Evolutionary conservation across 2,329 filamentous ascomycete species (phyloP), one percentile per base, ranked within the genome.

Genomic region (Venturiaceae sp.): DNA sequence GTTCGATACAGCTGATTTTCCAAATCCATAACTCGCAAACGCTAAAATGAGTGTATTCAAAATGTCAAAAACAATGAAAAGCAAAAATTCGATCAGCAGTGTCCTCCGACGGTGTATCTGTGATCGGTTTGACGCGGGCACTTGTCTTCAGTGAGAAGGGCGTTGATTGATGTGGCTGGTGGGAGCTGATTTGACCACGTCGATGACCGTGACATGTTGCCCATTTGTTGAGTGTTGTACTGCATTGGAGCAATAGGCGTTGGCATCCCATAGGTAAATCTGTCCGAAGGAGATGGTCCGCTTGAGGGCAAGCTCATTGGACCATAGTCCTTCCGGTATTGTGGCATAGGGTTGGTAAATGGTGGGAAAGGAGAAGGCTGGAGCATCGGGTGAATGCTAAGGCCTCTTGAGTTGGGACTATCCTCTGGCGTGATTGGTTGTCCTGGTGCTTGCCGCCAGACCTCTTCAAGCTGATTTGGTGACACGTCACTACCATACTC

Each of bases 401-500:
- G 66, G 64, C 30, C 32, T 21, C 65, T 69, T 53, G 70, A 67
- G 61, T 72, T 69, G 19, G 71, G 71, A 32, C 71, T 72, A 32
- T 67, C 67, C 46, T 71, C 71, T 3, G 71, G 71, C 11, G 71
- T 73, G 23, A 69, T 70, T 57, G 69, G 70, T 55, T 67, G 71
- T 26, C n/a, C 37, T 11, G 47, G 59, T n/a, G 32, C 55, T 9
- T 59, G 56, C 61, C 69, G 69, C 84, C 86, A 90, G n/a, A 85
- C 83, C 67, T 86, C 84, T 72, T 90, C 87, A 21, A 90, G 77
- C 34, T 83, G 76, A 14, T 79, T 76, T 1, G 86, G 82, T 53
- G 82, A 84, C 1, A 79, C 78, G 34, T 83, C 81, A 14, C 75
- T 71, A 57, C 87, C 87, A 66, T 92, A 92, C 65, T 90, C 86